phyloP scores from a whole-genome alignment of 108 stramenopile species.

The Cylindrotheca fusiformis region DNA sequence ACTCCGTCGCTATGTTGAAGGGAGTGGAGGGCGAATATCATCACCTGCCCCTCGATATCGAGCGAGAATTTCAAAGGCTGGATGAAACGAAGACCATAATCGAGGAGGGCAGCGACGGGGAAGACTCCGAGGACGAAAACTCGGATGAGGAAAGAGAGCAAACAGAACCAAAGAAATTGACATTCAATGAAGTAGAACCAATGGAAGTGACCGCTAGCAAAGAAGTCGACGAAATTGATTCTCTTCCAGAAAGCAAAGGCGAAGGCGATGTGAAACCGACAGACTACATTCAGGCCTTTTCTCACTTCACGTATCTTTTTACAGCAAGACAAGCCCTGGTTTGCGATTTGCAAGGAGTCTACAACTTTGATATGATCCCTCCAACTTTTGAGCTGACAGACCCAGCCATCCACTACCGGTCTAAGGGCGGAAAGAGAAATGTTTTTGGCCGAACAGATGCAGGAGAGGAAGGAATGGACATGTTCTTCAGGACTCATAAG shows the following conservation, averaged over 20 bases:
- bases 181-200: slow-evolving; percentile 50
- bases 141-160: too few relatives aligned
- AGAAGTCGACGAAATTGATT: not conserved
- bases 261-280: slow-evolving; percentile 17
- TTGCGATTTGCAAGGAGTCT: slow-evolving; percentile 61
- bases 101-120: slow-evolving; percentile 39
- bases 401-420: slow-evolving; percentile 52
- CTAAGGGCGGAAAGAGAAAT: slow-evolving; percentile 14
- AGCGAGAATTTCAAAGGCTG: not conserved
- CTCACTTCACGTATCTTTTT: slow-evolving; percentile 53
- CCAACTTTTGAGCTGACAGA: slow-evolving; percentile 64
- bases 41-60: slow-evolving; percentile 8
- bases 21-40: slow-evolving; percentile 1
- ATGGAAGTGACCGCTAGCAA: slow-evolving; percentile 19
- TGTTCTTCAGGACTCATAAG: slow-evolving; percentile 50
- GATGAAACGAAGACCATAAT: not conserved
- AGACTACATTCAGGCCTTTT: slow-evolving; percentile 51
- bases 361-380: slow-evolving; percentile 41
- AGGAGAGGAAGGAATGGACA: slow-evolving; percentile 47
- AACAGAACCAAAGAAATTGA: slow-evolving; percentile 48
- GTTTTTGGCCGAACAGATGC: slow-evolving; percentile 56
- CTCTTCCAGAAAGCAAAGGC: too few relatives aligned
- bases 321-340: slow-evolving; percentile 42
- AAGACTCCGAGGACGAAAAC: slow-evolving; percentile 1
- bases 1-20: too few relatives aligned